Conservation (phyloP, 768 basidiomycete genomes). For the Rhodosporidiobolus sp. region DNA sequence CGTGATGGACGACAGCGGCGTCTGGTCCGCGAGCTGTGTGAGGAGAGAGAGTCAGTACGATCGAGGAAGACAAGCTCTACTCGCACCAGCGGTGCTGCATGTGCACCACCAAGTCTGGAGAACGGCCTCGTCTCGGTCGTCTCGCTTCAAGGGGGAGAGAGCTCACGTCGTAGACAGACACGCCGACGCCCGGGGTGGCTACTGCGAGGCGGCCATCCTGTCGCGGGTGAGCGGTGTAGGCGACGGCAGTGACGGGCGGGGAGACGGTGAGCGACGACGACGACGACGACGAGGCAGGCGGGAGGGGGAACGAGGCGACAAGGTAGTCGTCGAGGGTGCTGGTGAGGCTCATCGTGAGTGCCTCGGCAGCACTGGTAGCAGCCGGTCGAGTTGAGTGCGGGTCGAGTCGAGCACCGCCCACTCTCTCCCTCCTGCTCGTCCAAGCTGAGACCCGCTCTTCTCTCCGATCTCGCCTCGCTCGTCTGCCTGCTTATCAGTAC, state of each 20-base stretch:
- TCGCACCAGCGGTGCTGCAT: too few relatives aligned
- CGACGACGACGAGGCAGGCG: not conserved
- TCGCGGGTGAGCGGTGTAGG: constrained; percentile 16
- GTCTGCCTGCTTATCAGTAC: too few relatives aligned
- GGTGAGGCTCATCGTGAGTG: constrained; percentile 15
- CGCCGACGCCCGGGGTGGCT: constrained; percentile 15
- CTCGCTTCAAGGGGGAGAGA: not conserved
- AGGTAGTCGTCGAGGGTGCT: constrained; percentile 21
- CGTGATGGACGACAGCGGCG: constrained; percentile 35
- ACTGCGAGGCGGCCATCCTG: constrained; percentile 23
- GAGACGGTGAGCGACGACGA: not conserved
- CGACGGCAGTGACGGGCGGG: constrained; percentile 5
- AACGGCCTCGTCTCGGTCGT: not conserved
- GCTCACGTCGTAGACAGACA: constrained; percentile 38
- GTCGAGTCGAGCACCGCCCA: too few relatives aligned
- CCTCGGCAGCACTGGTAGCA: not conserved
- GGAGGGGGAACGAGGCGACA: constrained; percentile 30
- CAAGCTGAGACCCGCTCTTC: not conserved
- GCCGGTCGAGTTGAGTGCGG: not conserved
- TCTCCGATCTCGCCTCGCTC: not conserved
- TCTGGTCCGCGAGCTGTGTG: constrained; percentile 35
- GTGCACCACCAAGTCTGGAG: not conserved
- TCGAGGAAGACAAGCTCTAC: not conserved
- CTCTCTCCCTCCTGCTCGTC: not conserved
- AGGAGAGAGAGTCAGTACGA: not conserved